A percentile compares a stretch with the other conserved stretches of the same genome.
phyloP scores from a whole-genome alignment of 2,329 filamentous ascomycete species.

The Diaporthe sp. region DNA sequence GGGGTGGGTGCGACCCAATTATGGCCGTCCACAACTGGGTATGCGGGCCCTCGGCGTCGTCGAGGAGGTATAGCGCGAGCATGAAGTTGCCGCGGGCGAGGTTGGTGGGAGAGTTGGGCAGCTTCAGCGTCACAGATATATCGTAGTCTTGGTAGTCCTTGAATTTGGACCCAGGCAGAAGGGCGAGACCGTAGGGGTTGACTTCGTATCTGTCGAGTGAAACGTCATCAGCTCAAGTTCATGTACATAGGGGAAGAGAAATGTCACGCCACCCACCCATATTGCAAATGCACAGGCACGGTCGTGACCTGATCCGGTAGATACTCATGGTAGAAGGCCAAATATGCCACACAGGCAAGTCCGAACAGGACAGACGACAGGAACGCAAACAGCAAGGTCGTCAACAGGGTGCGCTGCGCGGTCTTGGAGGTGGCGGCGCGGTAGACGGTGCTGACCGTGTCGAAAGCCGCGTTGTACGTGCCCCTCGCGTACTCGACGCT shows the following conservation, averaged over 20 bases:
- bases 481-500: background rate
- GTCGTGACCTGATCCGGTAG: constrained; percentile 67
- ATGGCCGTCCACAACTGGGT: constrained; percentile 22
- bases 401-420: constrained; percentile 63
- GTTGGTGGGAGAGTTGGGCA: constrained; percentile 85
- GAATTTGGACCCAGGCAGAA: constrained; percentile 64
- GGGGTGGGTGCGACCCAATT: constrained; percentile 40
- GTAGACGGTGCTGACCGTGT: constrained; percentile 48
- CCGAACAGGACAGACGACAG: constrained; percentile 59
- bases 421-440: constrained; percentile 61
- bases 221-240: constrained; percentile 9
- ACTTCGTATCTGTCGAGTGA: constrained; percentile 54
- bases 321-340: constrained; percentile 68
- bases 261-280: constrained; percentile 60
- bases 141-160: constrained; percentile 86
- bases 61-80: constrained; percentile 81
- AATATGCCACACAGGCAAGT: constrained; percentile 62
- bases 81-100: constrained; percentile 91
- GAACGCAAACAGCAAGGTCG: constrained; percentile 58
- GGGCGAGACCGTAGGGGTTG: constrained; percentile 66
- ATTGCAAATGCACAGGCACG: constrained; percentile 68
- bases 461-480: constrained; percentile 37
- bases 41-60: constrained; percentile 45
- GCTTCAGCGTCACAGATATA: constrained; percentile 77
- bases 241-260: background rate